Percentiles rank a stretch among this genome's conserved stretches.
Conservation (phyloP, 2,329 filamentous ascomycete genomes). For the Hypoxylon sp. region DNA sequence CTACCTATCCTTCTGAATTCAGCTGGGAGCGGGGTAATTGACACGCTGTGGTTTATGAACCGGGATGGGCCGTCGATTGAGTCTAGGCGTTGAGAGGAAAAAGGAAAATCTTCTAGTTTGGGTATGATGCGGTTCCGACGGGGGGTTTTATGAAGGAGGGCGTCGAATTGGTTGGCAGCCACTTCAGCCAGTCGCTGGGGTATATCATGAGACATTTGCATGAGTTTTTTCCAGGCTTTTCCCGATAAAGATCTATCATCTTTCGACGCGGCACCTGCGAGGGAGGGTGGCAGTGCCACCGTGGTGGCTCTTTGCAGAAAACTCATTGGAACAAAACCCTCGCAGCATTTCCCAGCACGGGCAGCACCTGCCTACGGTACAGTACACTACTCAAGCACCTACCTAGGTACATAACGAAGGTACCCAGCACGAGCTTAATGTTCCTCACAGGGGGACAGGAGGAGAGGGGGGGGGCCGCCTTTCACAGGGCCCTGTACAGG, state of each 20-base stretch:
- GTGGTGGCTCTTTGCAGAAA: constrained; percentile 33
- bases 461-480: too few relatives aligned
- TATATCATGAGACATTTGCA: constrained; percentile 43
- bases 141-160: constrained; percentile 35
- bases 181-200: constrained; percentile 22
- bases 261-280: constrained; percentile 12
- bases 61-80: constrained; percentile 9
- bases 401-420: too few relatives aligned
- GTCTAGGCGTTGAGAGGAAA: constrained; percentile 18
- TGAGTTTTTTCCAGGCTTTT: constrained; percentile 18
- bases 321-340: too few relatives aligned
- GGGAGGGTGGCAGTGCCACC: constrained; percentile 42
- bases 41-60: neutral
- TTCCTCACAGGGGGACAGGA: too few relatives aligned
- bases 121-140: constrained; percentile 34
- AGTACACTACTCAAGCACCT: too few relatives aligned
- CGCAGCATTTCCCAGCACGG: too few relatives aligned
- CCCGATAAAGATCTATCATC: constrained; percentile 43
- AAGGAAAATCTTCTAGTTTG: constrained; percentile 34
- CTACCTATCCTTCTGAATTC: constrained; percentile 23
- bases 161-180: constrained; percentile 28
- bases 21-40: constrained; percentile 43
- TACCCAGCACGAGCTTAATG: too few relatives aligned
- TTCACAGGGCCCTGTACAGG: too few relatives aligned
- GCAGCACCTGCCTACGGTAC: too few relatives aligned